Percentiles rank a stretch among this genome's conserved stretches.
Conservation (phyloP, 305 asterid genomes). For the Caryopteris hybrid region DNA sequence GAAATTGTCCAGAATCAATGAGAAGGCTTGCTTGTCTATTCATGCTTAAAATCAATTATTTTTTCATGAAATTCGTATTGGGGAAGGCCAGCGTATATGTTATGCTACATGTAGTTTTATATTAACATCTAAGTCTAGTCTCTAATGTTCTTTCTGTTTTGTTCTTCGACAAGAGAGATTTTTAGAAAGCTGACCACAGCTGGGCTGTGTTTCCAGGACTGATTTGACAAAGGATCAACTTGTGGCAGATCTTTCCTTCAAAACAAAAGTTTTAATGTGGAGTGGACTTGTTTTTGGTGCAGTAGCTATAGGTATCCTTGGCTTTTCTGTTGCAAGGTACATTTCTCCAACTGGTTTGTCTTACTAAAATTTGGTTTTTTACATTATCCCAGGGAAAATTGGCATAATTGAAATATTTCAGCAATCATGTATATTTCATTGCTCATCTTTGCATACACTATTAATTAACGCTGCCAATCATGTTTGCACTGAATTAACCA, state of each 20-base stretch:
- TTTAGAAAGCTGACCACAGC: slow-evolving; percentile 13
- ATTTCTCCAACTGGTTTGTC: not conserved
- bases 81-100: slow-evolving; percentile 7
- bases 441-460: not conserved
- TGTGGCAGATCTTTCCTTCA: slow-evolving; percentile 60
- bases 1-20: not conserved
- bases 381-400: not conserved
- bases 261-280: slow-evolving; percentile 57
- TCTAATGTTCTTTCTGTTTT: not conserved
- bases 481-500: not conserved
- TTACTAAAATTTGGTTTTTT: not conserved
- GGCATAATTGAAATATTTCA: not conserved
- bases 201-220: slow-evolving; percentile 44
- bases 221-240: slow-evolving; percentile 71
- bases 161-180: slow-evolving; percentile 10
- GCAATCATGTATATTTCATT: not conserved
- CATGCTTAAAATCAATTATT: not conserved
- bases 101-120: not conserved
- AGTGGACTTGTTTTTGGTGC: slow-evolving; percentile 72
- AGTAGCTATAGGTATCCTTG: slow-evolving; percentile 62
- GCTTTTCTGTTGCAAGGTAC: slow-evolving; percentile 79
- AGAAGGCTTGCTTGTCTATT: not conserved
- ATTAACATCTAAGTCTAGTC: not conserved
- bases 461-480: not conserved
- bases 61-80: not conserved